phyloP scores from a whole-genome alignment of 202 grass and related monocot species.

The Dendrocalamus latiflorus region DNA sequence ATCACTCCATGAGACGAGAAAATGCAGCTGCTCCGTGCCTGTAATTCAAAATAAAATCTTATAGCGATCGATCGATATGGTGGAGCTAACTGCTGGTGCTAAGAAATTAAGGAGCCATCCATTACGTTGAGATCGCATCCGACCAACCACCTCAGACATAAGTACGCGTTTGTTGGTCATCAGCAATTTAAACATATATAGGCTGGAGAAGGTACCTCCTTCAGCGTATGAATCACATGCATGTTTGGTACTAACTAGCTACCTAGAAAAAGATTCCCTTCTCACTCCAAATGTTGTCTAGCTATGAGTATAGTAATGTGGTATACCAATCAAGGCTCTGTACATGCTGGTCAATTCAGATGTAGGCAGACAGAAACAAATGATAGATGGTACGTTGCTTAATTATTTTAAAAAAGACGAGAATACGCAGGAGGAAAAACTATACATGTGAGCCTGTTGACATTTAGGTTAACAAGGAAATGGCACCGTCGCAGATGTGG shows the following conservation, averaged over 20 bases:
- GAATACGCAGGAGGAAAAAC: no score
- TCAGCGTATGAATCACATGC: background rate
- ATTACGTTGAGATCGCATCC: background rate
- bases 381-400: no score
- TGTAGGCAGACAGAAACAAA: no score
- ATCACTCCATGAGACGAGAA: background rate
- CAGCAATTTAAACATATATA: background rate
- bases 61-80: background rate
- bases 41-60: background rate
- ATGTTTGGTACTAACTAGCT: no score
- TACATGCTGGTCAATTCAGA: background rate
- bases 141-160: background rate
- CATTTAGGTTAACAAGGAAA: background rate
- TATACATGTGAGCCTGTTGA: background rate
- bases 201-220: background rate
- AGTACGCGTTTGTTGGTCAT: background rate
- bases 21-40: background rate
- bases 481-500: background rate
- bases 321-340: background rate
- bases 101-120: background rate
- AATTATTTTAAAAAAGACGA: no score
- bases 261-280: background rate
- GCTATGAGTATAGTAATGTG: background rate
- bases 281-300: background rate
- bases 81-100: background rate